phyloP scores from a whole-genome alignment of 1,284 basidiomycete genomes.

The Austroboletus niveus region DNA sequence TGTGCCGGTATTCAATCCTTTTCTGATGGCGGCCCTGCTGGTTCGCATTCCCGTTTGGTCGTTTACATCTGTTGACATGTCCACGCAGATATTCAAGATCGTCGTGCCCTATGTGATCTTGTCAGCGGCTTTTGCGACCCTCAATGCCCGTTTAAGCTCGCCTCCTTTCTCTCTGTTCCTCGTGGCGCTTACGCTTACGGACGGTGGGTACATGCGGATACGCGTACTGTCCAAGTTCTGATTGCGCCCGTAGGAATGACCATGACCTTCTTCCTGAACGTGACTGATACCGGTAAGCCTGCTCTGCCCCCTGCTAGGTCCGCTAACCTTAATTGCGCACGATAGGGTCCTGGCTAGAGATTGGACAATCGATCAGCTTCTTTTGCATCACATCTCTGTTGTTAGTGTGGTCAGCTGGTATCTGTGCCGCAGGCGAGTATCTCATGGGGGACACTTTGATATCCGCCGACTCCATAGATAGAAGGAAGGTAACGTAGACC shows the following conservation, averaged over 20 bases:
- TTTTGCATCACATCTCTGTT: slow-evolving; percentile 84
- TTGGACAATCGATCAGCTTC: slow-evolving; percentile 86
- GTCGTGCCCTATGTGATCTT: slow-evolving; percentile 78
- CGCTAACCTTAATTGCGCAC: slow-evolving; percentile 12
- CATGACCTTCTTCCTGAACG: slow-evolving; percentile 80
- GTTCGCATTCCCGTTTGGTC: slow-evolving; percentile 38
- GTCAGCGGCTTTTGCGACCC: slow-evolving; percentile 62
- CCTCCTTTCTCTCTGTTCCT: slow-evolving; percentile 79
- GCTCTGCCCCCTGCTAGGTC: not conserved
- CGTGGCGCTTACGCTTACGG: slow-evolving; percentile 70
- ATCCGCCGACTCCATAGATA: slow-evolving; percentile 12
- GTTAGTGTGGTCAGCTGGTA: slow-evolving; percentile 75
- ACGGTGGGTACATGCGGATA: slow-evolving; percentile 46
- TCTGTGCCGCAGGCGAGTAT: slow-evolving; percentile 67
- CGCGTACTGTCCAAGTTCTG: slow-evolving; percentile 4
- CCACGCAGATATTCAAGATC: slow-evolving; percentile 74
- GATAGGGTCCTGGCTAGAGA: slow-evolving; percentile 82
- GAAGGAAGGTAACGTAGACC: slow-evolving; percentile 27
- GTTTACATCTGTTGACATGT: slow-evolving; percentile 1
- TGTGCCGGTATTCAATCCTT: slow-evolving; percentile 85
- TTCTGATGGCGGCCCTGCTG: slow-evolving; percentile 76
- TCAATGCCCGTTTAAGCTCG: slow-evolving; percentile 64
- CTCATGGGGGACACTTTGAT: slow-evolving; percentile 47
- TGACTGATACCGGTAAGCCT: slow-evolving; percentile 68
- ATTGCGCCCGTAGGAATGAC: slow-evolving; percentile 58